Evolutionary conservation across 352 stramenopile genomes (phyloP), one percentile per base, ranked within the genome.

Genomic region (Globisporangium emineosum): DNA sequence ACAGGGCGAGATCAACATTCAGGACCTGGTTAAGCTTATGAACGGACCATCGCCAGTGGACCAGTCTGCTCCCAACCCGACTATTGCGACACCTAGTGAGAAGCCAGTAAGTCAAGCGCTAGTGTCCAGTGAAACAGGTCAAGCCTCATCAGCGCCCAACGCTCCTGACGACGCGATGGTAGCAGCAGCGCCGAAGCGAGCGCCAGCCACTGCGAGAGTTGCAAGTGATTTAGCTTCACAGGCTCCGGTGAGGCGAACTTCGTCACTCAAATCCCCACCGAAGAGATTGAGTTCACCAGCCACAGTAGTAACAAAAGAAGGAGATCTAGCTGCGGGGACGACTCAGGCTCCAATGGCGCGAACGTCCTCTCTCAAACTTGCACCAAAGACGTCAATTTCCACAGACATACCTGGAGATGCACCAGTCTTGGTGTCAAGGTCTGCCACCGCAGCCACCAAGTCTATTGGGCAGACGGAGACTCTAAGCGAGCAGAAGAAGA

Each of bases 1-100:
- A 15, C 62, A 62, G 32, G 67, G 73, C 9, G 37, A 57, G 25
- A 73, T 90, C 54, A 62, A 58, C 12, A 55, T 85, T 1, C 60
- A 78, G 33, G 81, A 88, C 33, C 72, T 90, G 19, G 57, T 68
- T 19, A 51, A 61, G 3, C 77, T 90, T 27, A 59, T 78, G 3
- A 57, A 12, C 5, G n/a, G 19, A 35, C 23, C 40, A 13, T 47
- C 50, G 2, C 23, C 59, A 32, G 25, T 32, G 23, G 60, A 51
- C 1, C 51, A 40, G 9, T 12, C 51, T 2, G 17, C 51, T 23
- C 19, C 29, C 51, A 29, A 5, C 6, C 29, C 51, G 9, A 57
- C 42, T 45, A n/a, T 6, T 57, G 15, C 17, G 17, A 6, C 23
- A 42, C 29, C 19, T 5, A 29, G 12, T 29, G n/a, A 27, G 17